Conservation (phyloP, 371 early-diverging fungal species). For the Gilbertella persicaria region DNA sequence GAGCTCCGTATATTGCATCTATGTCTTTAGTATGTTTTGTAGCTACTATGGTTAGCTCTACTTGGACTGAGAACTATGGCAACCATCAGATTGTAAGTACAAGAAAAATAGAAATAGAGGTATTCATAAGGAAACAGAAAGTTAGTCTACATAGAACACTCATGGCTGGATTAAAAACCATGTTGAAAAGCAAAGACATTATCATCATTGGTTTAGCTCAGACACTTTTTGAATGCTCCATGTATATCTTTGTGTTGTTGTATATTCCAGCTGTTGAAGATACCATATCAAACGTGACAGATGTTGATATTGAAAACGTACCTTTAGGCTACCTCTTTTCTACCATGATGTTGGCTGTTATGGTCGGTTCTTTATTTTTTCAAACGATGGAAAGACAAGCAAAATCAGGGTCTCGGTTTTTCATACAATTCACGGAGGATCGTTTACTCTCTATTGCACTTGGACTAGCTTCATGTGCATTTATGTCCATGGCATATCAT, state of each 20-base stretch:
- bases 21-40: constrained; percentile 51
- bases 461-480: constrained; percentile 36
- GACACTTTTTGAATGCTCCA: constrained; percentile 75
- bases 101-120: too few relatives aligned
- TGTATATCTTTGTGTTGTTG: constrained; percentile 83
- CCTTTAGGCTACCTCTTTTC: constrained; percentile 70
- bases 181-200: constrained; percentile 42
- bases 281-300: constrained; percentile 10
- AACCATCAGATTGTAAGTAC: constrained; percentile 30
- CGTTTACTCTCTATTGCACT: constrained; percentile 31
- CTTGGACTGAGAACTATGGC: constrained; percentile 81
- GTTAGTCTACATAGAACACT: constrained; percentile 12
- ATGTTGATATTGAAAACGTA: constrained; percentile 8
- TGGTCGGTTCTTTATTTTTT: constrained; percentile 72
- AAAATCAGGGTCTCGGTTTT: constrained; percentile 7
- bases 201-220: constrained; percentile 70
- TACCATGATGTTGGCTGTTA: constrained; percentile 74
- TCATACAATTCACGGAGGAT: constrained; percentile 24
- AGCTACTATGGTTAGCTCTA: constrained; percentile 44
- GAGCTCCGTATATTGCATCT: constrained; percentile 66
- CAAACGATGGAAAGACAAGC: constrained; percentile 41
- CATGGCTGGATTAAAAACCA: constrained; percentile 9
- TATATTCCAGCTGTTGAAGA: constrained; percentile 73
- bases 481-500: constrained; percentile 37
- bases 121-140: constrained; percentile 1